Evolutionary conservation across 139 green algal species (phyloP).

Genomic region (Coelastrella sp.): DNA sequence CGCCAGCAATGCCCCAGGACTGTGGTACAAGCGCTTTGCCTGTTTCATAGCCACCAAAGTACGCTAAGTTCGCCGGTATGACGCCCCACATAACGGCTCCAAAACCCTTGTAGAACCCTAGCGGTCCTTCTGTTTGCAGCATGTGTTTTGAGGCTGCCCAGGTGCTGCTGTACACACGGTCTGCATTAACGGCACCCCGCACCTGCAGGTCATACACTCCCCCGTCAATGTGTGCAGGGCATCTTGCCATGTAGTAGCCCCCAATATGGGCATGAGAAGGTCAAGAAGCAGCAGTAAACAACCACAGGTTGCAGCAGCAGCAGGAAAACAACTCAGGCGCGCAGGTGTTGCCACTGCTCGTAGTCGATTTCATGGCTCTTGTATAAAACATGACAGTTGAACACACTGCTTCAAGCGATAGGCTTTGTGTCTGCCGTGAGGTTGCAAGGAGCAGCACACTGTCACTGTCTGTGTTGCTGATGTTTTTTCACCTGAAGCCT

Average conservation of each 20-base stretch:
- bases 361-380: too few relatives aligned
- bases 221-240: too few relatives aligned
- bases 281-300: too few relatives aligned
- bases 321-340: too few relatives aligned
- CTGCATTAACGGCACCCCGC: slow-evolving; percentile 26
- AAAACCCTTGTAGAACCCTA: slow-evolving; percentile 79
- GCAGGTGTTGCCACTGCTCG: too few relatives aligned
- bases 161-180: neutral
- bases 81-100: slow-evolving; percentile 70
- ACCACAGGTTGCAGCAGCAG: too few relatives aligned
- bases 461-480: neutral
- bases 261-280: too few relatives aligned
- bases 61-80: slow-evolving; percentile 79
- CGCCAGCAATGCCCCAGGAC: slow-evolving; percentile 57
- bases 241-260: too few relatives aligned
- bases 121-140: slow-evolving; percentile 16
- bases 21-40: slow-evolving; percentile 31
- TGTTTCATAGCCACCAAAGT: slow-evolving; percentile 70
- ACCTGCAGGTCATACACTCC: neutral
- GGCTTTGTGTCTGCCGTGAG: neutral
- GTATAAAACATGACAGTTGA: too few relatives aligned
- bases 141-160: slow-evolving; percentile 21
- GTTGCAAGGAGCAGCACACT: neutral
- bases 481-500: slow-evolving; percentile 53
- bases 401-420: too few relatives aligned